Evolutionary conservation across 2,329 filamentous ascomycete genomes (phyloP).

Genomic region (Aspergillus pseudoglaucus): DNA sequence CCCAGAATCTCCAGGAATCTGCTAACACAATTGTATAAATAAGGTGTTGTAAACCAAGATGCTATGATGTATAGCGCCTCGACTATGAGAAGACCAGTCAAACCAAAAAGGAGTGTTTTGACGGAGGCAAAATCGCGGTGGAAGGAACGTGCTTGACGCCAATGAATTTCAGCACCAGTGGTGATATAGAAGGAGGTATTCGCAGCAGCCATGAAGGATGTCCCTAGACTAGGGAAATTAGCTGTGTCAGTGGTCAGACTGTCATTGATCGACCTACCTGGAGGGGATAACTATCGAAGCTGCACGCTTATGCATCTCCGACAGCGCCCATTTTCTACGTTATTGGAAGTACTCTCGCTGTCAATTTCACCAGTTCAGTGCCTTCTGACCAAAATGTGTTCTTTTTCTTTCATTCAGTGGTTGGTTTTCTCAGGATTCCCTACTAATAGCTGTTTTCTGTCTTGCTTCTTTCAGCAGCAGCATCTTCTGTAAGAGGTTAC

Average conservation of each 20-base stretch:
- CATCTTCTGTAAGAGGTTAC: too few relatives aligned
- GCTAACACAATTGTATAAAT: conserved; percentile 19
- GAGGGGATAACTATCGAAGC: conserved; percentile 22
- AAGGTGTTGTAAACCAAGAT: conserved; percentile 18
- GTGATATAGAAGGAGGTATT: conserved; percentile 29
- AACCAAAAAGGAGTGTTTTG: conserved; percentile 24
- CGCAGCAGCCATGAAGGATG: conserved; percentile 27
- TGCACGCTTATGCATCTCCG: neutral
- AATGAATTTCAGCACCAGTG: conserved; percentile 32
- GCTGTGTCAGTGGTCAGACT: neutral
- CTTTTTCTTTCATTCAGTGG: too few relatives aligned
- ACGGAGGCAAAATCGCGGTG: conserved; percentile 27
- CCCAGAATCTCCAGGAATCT: conserved; percentile 20
- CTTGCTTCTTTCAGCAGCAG: too few relatives aligned
- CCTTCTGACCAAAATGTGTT: too few relatives aligned
- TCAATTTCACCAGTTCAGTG: too few relatives aligned
- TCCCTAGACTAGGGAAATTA: conserved; percentile 16
- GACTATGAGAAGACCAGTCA: conserved; percentile 28
- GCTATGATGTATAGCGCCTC: conserved; percentile 20
- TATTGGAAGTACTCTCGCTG: too few relatives aligned
- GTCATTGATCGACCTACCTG: conserved; percentile 16
- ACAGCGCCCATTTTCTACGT: too few relatives aligned
- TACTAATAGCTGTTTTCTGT: too few relatives aligned
- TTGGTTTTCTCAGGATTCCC: too few relatives aligned
- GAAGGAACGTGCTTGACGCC: conserved; percentile 28